Conservation (phyloP, 2,329 filamentous ascomycete genomes). For the Trichothecium roseum region DNA sequence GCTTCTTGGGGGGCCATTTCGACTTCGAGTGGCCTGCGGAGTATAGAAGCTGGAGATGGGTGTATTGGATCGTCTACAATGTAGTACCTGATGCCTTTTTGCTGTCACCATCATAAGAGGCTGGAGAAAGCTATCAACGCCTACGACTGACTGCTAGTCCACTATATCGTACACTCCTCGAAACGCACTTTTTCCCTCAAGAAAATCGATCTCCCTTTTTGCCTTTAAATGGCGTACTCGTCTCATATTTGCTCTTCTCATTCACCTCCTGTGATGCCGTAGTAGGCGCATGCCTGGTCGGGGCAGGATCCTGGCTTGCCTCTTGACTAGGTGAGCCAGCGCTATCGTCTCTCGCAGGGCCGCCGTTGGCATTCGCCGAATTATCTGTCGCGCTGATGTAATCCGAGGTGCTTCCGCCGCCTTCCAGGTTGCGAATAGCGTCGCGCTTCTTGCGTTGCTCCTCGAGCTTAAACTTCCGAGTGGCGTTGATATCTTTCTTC, state of each 20-base stretch:
- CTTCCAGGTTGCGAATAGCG: conserved; percentile 43
- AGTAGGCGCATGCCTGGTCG: conserved; percentile 69
- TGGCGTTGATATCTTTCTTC: conserved; percentile 87
- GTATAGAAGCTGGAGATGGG: too few species aligned
- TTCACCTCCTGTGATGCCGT: conserved; percentile 54
- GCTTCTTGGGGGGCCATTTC: too few species aligned
- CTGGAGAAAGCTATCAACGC: too few species aligned
- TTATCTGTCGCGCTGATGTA: conserved; percentile 16
- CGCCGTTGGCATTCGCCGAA: conserved; percentile 28
- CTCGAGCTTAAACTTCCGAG: conserved; percentile 63
- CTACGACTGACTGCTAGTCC: too few species aligned
- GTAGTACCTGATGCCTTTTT: too few species aligned
- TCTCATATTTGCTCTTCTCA: conserved; percentile 89
- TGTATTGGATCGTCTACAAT: too few species aligned
- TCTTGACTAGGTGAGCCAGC: conserved; percentile 59
- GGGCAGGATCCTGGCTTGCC: conserved; percentile 69
- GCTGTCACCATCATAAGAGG: too few species aligned
- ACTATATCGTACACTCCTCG: neutral
- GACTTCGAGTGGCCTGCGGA: too few species aligned
- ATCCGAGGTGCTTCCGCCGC: conserved; percentile 25
- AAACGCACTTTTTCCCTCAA: conserved; percentile 17
- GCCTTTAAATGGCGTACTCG: conserved; percentile 61
- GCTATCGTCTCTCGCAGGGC: conserved; percentile 47
- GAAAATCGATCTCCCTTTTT: conserved; percentile 82
- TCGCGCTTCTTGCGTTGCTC: conserved; percentile 56